Evolutionary conservation across 2,329 filamentous ascomycete species (phyloP).

Genomic region (Seiridium unicorne): DNA sequence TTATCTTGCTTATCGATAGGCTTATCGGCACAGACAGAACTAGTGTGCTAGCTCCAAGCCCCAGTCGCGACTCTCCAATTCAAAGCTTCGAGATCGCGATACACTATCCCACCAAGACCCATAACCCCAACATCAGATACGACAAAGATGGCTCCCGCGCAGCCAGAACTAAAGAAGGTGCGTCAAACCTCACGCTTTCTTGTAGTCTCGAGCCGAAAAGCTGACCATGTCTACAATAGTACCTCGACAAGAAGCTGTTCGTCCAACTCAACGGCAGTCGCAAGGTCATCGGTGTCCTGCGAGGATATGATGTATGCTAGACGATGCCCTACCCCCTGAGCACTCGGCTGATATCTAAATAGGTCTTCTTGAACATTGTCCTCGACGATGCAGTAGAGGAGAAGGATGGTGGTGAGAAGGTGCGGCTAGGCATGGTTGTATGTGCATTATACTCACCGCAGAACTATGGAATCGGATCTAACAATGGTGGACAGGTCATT

Average conservation of each 20-base stretch:
- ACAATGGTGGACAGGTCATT: conserved; percentile 64
- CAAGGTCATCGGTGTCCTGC: conserved; percentile 91
- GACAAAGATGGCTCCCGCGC: conserved; percentile 88
- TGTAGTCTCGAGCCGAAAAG: neutral
- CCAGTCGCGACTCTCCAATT: neutral
- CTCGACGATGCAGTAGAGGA: conserved; percentile 96
- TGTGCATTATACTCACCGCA: conserved; percentile 31
- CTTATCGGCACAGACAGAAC: neutral
- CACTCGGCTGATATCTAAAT: neutral
- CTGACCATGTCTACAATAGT: conserved; percentile 52
- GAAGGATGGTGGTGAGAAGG: conserved; percentile 87
- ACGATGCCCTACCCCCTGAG: neutral
- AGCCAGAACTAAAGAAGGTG: conserved; percentile 99
- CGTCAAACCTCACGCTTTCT: conserved; percentile 15
- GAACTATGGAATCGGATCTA: neutral
- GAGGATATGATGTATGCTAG: conserved; percentile 82
- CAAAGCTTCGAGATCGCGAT: neutral
- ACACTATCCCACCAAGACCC: neutral
- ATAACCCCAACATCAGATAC: neutral
- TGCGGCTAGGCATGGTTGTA: conserved; percentile 89
- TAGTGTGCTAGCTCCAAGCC: neutral
- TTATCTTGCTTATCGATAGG: conserved; percentile 10
- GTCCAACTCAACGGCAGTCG: conserved; percentile 97
- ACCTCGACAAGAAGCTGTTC: conserved; percentile 98
- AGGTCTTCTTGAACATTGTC: conserved; percentile 99